Percentiles rank a stretch among this genome's conserved stretches.
Conservation (phyloP, 2,329 filamentous ascomycete species). For the Fusarium hostae region DNA sequence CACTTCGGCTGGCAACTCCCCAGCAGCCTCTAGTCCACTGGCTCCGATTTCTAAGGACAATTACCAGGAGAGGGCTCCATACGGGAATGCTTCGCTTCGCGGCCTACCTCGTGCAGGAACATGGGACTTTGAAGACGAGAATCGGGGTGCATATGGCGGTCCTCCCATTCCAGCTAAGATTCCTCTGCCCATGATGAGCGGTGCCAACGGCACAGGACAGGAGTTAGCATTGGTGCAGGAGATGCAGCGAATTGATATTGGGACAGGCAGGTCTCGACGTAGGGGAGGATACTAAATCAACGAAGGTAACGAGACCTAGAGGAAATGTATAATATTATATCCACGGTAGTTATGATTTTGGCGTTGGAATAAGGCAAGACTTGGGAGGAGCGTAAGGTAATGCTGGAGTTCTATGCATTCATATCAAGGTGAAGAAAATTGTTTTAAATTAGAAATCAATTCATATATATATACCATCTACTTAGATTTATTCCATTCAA, state of each 20-base stretch:
- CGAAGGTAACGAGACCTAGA: slow-evolving; percentile 32
- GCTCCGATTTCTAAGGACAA: slow-evolving; percentile 64
- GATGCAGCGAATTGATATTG: slow-evolving; percentile 74
- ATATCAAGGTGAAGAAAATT: neutral
- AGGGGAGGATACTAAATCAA: slow-evolving; percentile 56
- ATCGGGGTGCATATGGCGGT: slow-evolving; percentile 57
- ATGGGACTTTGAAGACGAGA: slow-evolving; percentile 66
- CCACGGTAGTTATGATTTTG: slow-evolving; percentile 26
- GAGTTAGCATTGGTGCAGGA: slow-evolving; percentile 75
- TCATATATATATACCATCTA: neutral
- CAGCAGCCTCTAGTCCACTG: slow-evolving; percentile 59
- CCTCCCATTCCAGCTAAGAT: slow-evolving; percentile 79
- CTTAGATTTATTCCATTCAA: neutral
- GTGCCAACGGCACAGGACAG: slow-evolving; percentile 55
- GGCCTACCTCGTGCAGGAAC: slow-evolving; percentile 59
- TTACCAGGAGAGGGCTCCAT: slow-evolving; percentile 57
- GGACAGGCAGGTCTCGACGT: slow-evolving; percentile 66
- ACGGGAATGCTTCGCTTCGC: slow-evolving; percentile 47
- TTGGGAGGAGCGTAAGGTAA: slow-evolving; percentile 11
- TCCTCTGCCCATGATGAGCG: slow-evolving; percentile 66
- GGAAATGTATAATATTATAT: slow-evolving; percentile 40
- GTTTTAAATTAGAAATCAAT: slow-evolving; percentile 23
- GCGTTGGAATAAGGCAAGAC: slow-evolving; percentile 30
- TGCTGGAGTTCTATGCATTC: slow-evolving; percentile 24
- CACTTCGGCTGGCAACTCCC: slow-evolving; percentile 53